These are phyloP conservation scores for Gliomastix tumulicola DNA, from an alignment of 2,329 filamentous ascomycete species.

Conservation along the genomic window DNA sequence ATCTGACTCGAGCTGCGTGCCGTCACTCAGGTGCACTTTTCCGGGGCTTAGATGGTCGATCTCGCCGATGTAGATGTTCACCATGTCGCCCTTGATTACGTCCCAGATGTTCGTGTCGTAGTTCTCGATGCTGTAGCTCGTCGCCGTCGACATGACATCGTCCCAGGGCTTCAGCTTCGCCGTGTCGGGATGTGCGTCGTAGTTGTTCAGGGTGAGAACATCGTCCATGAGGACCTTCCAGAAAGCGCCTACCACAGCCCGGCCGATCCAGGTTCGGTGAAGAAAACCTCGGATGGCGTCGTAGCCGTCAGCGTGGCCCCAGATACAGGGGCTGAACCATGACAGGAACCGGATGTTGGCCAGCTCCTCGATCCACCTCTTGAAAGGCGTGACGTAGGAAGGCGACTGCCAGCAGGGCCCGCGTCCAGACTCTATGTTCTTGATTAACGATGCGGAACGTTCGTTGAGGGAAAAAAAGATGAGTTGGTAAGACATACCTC, in stretches of 20 bases:
- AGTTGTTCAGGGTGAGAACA: slow-evolving; percentile 35
- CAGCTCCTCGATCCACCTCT: slow-evolving; percentile 54
- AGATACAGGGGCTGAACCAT: slow-evolving; percentile 61
- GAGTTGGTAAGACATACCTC: slow-evolving; percentile 14
- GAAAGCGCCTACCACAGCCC: slow-evolving; percentile 37
- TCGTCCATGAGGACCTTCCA: slow-evolving; percentile 41
- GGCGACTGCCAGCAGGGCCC: slow-evolving; percentile 50
- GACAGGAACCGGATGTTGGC: slow-evolving; percentile 11
- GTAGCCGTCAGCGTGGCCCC: slow-evolving; percentile 49
- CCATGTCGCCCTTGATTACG: slow-evolving; percentile 33
- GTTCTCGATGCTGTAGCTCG: slow-evolving; percentile 45
- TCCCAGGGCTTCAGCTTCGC: slow-evolving; percentile 27
- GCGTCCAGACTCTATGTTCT: slow-evolving; percentile 31
- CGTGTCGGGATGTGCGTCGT: slow-evolving; percentile 31
- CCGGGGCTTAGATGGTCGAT: slow-evolving; percentile 29
- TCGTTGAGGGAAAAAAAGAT: no score
- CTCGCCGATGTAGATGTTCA: slow-evolving; percentile 40
- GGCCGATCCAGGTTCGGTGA: slow-evolving; percentile 41
- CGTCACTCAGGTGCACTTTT: slow-evolving; percentile 29
- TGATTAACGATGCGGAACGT: no score
- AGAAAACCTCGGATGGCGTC: slow-evolving; percentile 37
- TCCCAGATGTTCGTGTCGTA: slow-evolving; percentile 43
- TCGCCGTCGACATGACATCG: slow-evolving; percentile 39
- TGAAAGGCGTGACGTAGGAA: slow-evolving; percentile 52
- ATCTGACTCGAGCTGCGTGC: slow-evolving; percentile 31